phyloP scores from a whole-genome alignment of 176 grass and related monocot genomes.

The Olyra latifolia region DNA sequence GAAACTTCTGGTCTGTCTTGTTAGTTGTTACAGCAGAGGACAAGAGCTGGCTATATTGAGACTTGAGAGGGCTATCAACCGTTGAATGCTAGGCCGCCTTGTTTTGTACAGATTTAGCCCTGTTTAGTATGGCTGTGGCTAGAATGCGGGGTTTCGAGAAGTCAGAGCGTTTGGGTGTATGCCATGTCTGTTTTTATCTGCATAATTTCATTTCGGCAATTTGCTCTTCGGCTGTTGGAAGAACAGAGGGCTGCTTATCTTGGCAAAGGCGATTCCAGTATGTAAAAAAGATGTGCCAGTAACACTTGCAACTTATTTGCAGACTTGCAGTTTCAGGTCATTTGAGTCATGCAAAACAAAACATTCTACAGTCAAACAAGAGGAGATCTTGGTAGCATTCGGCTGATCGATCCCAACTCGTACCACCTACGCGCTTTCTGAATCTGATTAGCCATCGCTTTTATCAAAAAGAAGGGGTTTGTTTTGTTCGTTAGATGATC shows the following conservation, averaged over 20 bases:
- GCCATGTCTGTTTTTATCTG: background rate
- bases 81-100: background rate
- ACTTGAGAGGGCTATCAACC: background rate
- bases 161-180: background rate
- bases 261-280: too few species aligned
- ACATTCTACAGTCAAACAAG: background rate
- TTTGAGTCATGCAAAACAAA: background rate
- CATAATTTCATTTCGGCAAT: background rate
- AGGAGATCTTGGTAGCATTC: background rate
- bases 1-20: background rate
- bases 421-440: background rate
- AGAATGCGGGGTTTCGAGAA: too few species aligned
- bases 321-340: background rate
- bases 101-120: too few species aligned
- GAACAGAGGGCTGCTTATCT: background rate
- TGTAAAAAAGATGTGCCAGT: too few species aligned
- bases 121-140: too few species aligned
- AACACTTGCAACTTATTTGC: too few species aligned
- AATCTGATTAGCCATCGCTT: background rate
- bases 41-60: background rate
- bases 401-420: background rate
- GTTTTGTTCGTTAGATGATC: constrained; percentile 1
- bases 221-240: background rate
- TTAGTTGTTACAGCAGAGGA: background rate
- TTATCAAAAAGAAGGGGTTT: background rate